Conservation (phyloP, 2,329 filamentous ascomycete genomes). For the Trichoderma sp. region DNA sequence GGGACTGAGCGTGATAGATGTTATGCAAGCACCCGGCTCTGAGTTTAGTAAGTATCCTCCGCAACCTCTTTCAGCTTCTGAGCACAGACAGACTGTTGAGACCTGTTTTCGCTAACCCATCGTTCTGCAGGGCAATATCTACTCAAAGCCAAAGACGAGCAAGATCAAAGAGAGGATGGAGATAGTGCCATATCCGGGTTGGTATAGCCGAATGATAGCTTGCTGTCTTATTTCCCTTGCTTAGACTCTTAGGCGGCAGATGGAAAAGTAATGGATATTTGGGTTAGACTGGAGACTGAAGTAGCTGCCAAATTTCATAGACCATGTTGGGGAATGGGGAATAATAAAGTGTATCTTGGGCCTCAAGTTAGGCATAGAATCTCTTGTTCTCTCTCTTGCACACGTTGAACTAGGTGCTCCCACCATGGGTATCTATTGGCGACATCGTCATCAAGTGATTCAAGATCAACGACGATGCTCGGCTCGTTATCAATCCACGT, state of each 20-base stretch:
- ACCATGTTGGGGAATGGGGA: background rate
- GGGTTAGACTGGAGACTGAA: background rate
- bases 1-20: constrained; percentile 42
- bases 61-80: background rate
- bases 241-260: background rate
- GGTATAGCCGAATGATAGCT: background rate
- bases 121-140: constrained; percentile 44
- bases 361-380: constrained; percentile 46
- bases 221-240: background rate
- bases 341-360: background rate
- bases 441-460: constrained; percentile 34
- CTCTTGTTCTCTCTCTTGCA: constrained; percentile 41
- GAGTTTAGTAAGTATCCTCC: constrained; percentile 43
- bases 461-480: constrained; percentile 25
- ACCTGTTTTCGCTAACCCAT: constrained; percentile 29
- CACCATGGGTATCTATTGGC: constrained; percentile 44
- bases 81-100: constrained; percentile 19
- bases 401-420: constrained; percentile 44
- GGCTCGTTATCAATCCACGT: constrained; percentile 42
- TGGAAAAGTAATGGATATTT: background rate
- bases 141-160: constrained; percentile 39
- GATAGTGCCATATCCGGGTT: constrained; percentile 45
- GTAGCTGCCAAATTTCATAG: constrained; percentile 7
- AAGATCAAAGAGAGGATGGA: constrained; percentile 41
- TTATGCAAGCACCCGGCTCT: constrained; percentile 45